A percentile compares a stretch with the other conserved stretches of the same genome.
Evolutionary conservation across 257 asterid species (phyloP).

Genomic region (Nicotiana attenuata): DNA sequence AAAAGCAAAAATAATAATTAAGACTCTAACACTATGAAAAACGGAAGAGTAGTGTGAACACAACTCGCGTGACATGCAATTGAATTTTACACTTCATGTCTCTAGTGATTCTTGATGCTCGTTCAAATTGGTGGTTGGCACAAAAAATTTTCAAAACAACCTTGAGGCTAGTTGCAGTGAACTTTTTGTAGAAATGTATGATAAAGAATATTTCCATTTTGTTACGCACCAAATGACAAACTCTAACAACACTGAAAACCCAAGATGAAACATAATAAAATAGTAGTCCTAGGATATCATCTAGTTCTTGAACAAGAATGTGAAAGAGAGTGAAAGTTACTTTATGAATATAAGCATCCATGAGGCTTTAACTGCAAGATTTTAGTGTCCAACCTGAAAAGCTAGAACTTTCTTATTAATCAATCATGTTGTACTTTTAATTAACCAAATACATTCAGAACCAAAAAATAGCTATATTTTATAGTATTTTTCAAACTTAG

Average conservation of each 20-base stretch:
- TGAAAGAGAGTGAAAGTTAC: background rate
- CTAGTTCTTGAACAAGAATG: background rate
- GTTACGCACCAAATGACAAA: background rate
- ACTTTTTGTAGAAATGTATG: background rate
- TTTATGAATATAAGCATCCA: background rate
- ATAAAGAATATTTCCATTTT: background rate
- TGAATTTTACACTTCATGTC: background rate
- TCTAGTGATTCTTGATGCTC: background rate
- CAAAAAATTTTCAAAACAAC: background rate
- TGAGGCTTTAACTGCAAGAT: background rate
- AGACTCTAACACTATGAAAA: too few relatives aligned
- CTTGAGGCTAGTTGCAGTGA: background rate
- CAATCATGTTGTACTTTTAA: too few relatives aligned
- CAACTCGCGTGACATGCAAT: background rate
- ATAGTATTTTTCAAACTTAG: too few relatives aligned
- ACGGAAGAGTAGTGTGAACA: too few relatives aligned
- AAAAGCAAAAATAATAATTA: too few relatives aligned
- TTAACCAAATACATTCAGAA: too few relatives aligned
- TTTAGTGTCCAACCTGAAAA: background rate
- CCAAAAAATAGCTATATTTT: too few relatives aligned
- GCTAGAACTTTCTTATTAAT: too few relatives aligned
- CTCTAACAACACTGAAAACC: background rate
- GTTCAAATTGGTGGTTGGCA: background rate
- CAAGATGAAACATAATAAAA: background rate
- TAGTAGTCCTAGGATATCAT: background rate